Evolutionary conservation across 2,329 filamentous ascomycete species (phyloP).

Genomic region (Clathrospora elynae): DNA sequence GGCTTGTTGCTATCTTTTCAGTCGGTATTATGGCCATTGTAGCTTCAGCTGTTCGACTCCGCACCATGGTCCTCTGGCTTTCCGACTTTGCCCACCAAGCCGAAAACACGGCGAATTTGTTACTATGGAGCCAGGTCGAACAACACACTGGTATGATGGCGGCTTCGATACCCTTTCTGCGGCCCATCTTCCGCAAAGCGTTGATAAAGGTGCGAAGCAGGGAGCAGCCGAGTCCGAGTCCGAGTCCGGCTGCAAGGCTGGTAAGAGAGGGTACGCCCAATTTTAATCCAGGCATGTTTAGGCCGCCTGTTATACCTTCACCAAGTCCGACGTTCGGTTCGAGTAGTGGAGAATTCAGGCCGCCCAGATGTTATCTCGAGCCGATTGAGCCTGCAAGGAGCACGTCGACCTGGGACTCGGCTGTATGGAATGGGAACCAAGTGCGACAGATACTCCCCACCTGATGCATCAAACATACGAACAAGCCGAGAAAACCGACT

Average conservation of each 20-base stretch:
- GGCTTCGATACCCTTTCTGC: slow-evolving; percentile 41
- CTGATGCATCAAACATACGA: slow-evolving; percentile 1
- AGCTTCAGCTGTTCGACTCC: slow-evolving; percentile 38
- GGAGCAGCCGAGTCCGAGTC: slow-evolving; percentile 23
- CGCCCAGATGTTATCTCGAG: slow-evolving; percentile 16
- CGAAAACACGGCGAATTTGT: slow-evolving; percentile 23
- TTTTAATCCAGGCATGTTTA: slow-evolving; percentile 9
- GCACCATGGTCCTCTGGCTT: slow-evolving; percentile 35
- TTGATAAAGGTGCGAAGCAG: slow-evolving; percentile 11
- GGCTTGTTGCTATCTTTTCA: slow-evolving; percentile 50
- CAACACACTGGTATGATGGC: slow-evolving; percentile 40
- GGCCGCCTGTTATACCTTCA: slow-evolving; percentile 34
- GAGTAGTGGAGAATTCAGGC: slow-evolving; percentile 22
- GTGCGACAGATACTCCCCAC: slow-evolving; percentile 12
- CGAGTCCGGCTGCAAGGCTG: slow-evolving; percentile 18
- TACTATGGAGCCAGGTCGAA: slow-evolving; percentile 43
- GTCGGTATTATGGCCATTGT: slow-evolving; percentile 40
- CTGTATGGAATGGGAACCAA: slow-evolving; percentile 23
- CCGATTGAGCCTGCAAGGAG: slow-evolving; percentile 22
- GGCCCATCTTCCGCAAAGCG: slow-evolving; percentile 29
- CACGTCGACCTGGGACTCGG: slow-evolving; percentile 12
- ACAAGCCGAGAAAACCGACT: background rate
- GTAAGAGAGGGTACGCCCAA: slow-evolving; percentile 15
- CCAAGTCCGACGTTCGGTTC: slow-evolving; percentile 25
- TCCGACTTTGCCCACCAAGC: slow-evolving; percentile 21